Evolutionary conservation across 495 filamentous ascomycete genomes (phyloP).

Genomic region (Hyaloscypha variabilis): DNA sequence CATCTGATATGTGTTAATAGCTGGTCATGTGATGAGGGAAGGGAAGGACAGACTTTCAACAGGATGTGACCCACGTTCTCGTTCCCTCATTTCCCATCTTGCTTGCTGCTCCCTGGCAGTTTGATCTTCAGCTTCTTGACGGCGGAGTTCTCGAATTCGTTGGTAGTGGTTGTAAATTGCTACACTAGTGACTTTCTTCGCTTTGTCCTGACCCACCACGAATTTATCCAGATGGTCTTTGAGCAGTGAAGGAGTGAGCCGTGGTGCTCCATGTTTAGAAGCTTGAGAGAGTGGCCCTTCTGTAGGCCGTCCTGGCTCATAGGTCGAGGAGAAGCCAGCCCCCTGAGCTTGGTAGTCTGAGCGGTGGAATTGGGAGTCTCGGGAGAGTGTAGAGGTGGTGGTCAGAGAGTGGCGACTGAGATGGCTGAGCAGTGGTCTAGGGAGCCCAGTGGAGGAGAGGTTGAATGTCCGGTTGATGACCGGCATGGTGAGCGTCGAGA

Average conservation of each 20-base stretch:
- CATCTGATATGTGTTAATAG: slow-evolving; percentile 56
- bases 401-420: slow-evolving; percentile 16
- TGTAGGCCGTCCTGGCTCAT: slow-evolving; percentile 68
- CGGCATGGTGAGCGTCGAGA: slow-evolving; percentile 22
- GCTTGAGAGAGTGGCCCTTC: slow-evolving; percentile 58
- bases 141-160: slow-evolving; percentile 74
- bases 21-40: slow-evolving; percentile 16
- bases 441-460: slow-evolving; percentile 1
- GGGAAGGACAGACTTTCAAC: slow-evolving; percentile 23
- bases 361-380: slow-evolving; percentile 56
- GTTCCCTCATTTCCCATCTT: slow-evolving; percentile 41
- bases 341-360: slow-evolving; percentile 62
- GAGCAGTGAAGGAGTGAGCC: slow-evolving; percentile 77
- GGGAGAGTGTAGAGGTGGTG: slow-evolving; percentile 11
- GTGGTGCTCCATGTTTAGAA: slow-evolving; percentile 64
- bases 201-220: slow-evolving; percentile 92
- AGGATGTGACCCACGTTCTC: slow-evolving; percentile 25
- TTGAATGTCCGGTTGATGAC: slow-evolving; percentile 28
- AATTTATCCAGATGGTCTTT: slow-evolving; percentile 94
- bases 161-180: slow-evolving; percentile 99
- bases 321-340: slow-evolving; percentile 65
- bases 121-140: slow-evolving; percentile 69
- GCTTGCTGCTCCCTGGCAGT: slow-evolving; percentile 45
- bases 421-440: background rate
- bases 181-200: slow-evolving; percentile 92